Conservation (phyloP, 805 yeast species). For the Kuraishia capsulata region DNA sequence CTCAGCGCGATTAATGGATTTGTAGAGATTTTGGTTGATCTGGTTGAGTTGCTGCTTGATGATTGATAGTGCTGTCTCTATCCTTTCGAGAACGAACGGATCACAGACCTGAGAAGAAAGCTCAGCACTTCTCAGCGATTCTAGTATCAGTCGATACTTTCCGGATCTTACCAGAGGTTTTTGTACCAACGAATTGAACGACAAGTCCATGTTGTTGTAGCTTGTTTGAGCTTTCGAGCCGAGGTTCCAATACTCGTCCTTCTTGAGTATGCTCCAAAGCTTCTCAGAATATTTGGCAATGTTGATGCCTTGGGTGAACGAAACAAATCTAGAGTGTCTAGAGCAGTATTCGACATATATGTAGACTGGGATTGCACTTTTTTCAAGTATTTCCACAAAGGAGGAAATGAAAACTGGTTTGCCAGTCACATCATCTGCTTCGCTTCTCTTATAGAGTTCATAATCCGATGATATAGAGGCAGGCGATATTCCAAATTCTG, state of each 20-base stretch:
- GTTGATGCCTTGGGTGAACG: neutral
- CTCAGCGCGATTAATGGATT: neutral
- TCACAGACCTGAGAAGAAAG: neutral
- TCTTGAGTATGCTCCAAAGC: neutral
- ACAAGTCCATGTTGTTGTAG: slow-evolving; percentile 34
- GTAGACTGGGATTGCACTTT: neutral
- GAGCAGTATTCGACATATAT: neutral
- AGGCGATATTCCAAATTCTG: slow-evolving; percentile 6
- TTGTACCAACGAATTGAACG: slow-evolving; percentile 44
- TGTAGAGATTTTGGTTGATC: slow-evolving; percentile 14
- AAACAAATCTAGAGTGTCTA: neutral
- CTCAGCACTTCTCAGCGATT: slow-evolving; percentile 21
- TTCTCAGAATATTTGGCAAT: neutral
- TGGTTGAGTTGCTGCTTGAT: slow-evolving; percentile 2
- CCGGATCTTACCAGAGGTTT: slow-evolving; percentile 42
- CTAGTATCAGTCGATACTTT: slow-evolving; percentile 43
- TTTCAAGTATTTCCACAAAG: neutral
- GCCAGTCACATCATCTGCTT: neutral
- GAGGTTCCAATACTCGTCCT: neutral
- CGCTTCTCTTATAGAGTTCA: neutral
- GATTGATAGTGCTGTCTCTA: neutral
- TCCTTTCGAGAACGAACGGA: neutral
- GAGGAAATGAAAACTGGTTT: neutral
- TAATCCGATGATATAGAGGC: neutral
- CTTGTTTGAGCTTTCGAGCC: neutral